These are phyloP conservation scores for Cyclotella kingstonii DNA, from an alignment of 108 stramenopile species.

Conservation along the genomic window DNA sequence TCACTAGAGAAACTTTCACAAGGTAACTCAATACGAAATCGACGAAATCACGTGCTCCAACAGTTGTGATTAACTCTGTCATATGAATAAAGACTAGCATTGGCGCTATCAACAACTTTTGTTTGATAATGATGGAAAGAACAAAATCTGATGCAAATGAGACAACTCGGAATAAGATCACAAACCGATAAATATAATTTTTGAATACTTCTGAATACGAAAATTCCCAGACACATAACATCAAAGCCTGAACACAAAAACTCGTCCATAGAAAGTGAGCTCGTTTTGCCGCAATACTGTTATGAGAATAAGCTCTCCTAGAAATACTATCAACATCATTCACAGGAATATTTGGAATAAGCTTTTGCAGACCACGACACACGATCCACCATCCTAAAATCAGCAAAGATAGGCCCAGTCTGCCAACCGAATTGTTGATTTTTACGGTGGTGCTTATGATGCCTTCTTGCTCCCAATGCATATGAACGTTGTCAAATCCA, in stretches of 20 bases:
- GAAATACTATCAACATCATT: conserved; percentile 13
- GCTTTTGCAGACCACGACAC: conserved; percentile 27
- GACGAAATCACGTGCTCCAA: conserved; percentile 77
- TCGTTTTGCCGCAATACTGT: conserved; percentile 66
- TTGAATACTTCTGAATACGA: conserved; percentile 69
- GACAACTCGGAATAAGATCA: conserved; percentile 64
- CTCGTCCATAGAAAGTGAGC: conserved; percentile 59
- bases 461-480: conserved; percentile 52
- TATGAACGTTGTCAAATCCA: conserved; percentile 55
- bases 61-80: conserved; percentile 67
- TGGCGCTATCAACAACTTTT: conserved; percentile 64
- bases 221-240: conserved; percentile 76
- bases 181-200: conserved; percentile 55
- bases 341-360: conserved; percentile 32
- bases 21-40: conserved; percentile 74
- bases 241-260: conserved; percentile 38
- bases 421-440: conserved; percentile 56
- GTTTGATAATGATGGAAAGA: conserved; percentile 50
- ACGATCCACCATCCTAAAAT: conserved; percentile 61
- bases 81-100: conserved; percentile 62
- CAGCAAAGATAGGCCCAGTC: conserved; percentile 62
- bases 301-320: conserved; percentile 23
- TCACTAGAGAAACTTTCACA: conserved; percentile 54
- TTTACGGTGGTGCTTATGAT: conserved; percentile 47
- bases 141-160: conserved; percentile 64